Conservation (phyloP, 129 eudicot species). For the Tanacetum coccineum region DNA sequence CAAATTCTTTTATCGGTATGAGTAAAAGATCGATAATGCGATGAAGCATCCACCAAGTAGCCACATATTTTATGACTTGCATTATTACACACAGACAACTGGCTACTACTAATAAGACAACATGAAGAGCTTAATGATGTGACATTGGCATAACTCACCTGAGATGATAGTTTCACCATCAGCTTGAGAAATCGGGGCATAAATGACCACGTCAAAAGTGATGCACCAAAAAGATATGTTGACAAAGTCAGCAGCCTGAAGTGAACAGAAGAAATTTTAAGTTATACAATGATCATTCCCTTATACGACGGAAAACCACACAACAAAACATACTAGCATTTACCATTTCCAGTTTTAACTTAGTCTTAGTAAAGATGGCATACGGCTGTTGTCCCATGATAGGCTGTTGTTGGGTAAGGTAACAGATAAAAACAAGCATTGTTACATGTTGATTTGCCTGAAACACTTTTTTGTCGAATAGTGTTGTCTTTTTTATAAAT, state of each 20-base stretch:
- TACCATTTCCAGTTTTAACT: conserved; percentile 5
- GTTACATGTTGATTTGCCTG: background rate
- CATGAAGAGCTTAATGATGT: background rate
- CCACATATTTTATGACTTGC: too few relatives aligned
- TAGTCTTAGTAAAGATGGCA: background rate
- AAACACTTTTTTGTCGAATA: background rate
- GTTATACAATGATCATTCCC: background rate
- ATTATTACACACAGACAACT: too few relatives aligned
- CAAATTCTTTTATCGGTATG: too few relatives aligned
- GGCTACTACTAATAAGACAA: too few relatives aligned
- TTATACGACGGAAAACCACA: background rate
- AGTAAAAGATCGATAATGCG: too few relatives aligned
- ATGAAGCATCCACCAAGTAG: too few relatives aligned
- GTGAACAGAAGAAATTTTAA: conserved; percentile 10
- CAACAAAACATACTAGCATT: conserved; percentile 10
- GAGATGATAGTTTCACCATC: conserved; percentile 83
- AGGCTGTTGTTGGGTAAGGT: conserved; percentile 2
- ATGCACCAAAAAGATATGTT: conserved; percentile 65
- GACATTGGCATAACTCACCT: conserved; percentile 45
- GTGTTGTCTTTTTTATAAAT: too few relatives aligned
- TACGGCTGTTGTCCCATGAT: conserved; percentile 1
- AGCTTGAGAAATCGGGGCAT: conserved; percentile 89
- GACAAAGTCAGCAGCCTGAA: conserved; percentile 74
- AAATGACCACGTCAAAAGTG: conserved; percentile 75
- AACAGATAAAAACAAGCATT: too few relatives aligned